A percentile compares a stretch with the other conserved stretches of the same genome.
These are phyloP conservation scores for Vitis amurensis DNA, from an alignment of 164 flowering plant species.

Conservation along the genomic window DNA sequence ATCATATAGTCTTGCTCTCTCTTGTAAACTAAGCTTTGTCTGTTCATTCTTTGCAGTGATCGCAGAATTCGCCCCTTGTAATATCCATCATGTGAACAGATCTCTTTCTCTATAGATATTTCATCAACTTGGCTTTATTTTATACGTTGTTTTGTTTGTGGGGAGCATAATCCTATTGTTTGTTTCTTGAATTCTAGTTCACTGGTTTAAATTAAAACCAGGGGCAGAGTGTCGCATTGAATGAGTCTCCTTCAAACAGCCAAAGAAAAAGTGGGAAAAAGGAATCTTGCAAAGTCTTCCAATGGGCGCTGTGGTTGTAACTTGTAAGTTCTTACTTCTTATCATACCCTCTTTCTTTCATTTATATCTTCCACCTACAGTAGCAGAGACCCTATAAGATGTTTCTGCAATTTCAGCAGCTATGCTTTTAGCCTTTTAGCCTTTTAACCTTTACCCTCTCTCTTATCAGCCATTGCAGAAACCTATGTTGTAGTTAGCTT, in stretches of 20 bases:
- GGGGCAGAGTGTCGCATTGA: conserved; percentile 18
- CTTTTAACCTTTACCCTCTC: too few species aligned
- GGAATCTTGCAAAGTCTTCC: neutral
- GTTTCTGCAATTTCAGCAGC: too few species aligned
- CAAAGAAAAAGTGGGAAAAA: neutral
- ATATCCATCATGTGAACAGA: neutral
- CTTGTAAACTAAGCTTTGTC: conserved; percentile 13
- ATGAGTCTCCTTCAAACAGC: conserved; percentile 3
- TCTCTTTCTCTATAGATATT: neutral
- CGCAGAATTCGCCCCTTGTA: neutral
- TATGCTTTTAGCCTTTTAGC: too few species aligned
- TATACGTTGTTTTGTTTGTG: neutral
- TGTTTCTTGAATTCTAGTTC: neutral
- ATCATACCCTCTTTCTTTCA: neutral
- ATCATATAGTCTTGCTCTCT: conserved; percentile 5
- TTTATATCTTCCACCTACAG: neutral
- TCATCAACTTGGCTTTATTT: neutral
- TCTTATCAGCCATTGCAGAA: too few species aligned
- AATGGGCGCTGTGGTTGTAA: conserved; percentile 15
- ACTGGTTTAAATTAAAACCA: conserved; percentile 12
- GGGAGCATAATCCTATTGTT: neutral
- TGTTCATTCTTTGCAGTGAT: neutral
- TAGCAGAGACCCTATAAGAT: too few species aligned
- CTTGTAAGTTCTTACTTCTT: neutral
- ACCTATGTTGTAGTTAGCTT: too few species aligned